Evolutionary conservation across 176 grass and related monocot genomes (phyloP), one percentile per base, ranked within the genome.

Genomic region (Carex scoparia): DNA sequence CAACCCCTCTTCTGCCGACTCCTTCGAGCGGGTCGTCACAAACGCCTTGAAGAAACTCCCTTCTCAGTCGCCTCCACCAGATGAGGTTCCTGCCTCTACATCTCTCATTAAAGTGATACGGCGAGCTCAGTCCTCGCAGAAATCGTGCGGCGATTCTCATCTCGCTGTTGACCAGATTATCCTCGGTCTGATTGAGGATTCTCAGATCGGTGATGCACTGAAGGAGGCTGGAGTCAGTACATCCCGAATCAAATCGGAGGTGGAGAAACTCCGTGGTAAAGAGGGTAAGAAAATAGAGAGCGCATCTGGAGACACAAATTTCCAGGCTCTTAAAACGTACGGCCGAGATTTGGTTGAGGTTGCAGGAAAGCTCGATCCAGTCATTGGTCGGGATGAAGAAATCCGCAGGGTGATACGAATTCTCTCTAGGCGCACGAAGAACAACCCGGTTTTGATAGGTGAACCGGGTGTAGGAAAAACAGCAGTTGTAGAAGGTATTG

Each of bases 401-500:
- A 96, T 96, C 30, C 85, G 94, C 7, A 85, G 94, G 75, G 91
- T 96, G 4, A 59, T 96, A 80, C 68, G 91, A 8, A 96, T 96
- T 59, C 89, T 96, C 0, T 96, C 87, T 3, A 86, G 91, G 1
- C 91, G 94, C 69, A 97, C 94, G 0, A 97, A 97, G 86, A 97
- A 97, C 87, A 97, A 97, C 58, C 94, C 94, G 0, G 91, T 93
- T 14, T 88, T 97, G 70, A 97, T 94, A 0, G 94, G 94, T 18
- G 91, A 97, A 64, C 94, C 91, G 1, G 91, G 88, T 48, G 94
- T 97, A 0, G 94, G 94, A 19, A 97, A 97, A 80, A 97, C 94
- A 0, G 89, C 91, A 14, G 91, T 94, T 31, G 94, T 93, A 5
- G 94, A 97, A 82, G 91, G 94, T 5, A 91, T 97, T 3, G 91